Base-by-base conservation (phyloP, 2,329 filamentous ascomycete genomes). In the Leptosphaerulina australis region DNA sequence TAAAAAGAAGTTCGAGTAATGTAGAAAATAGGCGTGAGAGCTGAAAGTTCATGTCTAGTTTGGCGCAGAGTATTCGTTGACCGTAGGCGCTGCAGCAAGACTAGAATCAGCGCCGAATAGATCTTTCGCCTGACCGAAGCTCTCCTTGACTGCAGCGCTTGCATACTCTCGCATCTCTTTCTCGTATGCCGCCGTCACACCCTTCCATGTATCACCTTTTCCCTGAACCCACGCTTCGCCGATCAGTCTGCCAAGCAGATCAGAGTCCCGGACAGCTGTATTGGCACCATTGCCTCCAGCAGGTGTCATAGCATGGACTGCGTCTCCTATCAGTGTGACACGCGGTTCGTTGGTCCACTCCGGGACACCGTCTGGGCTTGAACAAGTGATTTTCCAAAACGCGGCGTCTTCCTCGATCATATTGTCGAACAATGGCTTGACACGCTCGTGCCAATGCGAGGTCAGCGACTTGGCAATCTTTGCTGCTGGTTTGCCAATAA, bases 321-420 rank as follows among this genome's bases (percentile, higher is more conserved):
- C 74, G 47, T 79, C 77, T 8, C 77, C 77, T 17, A 79, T 67
- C 2, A 79, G 50, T 0, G 76, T 77, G 1, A 79, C 72, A 0
- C 83, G 76, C 0, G 79, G 76, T 44, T 84, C 78, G 34, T 83
- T 86, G 7, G 71, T 59, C 84, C 84, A 87, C 34, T 80, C 75
- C 0, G 84, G 84, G 0, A 87, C 81, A 1, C 83, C 83, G 0
- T 74, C 74, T 0, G 83, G 84, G 0, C 76, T 79, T 0, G 83
- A 85, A 56, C 82, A 86, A 2, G 83, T 86, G 37, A 87, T 86
- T 59, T 85, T 87, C 82, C 83, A 86, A 56, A 87, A 87, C 0
- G 84, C 83, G 0, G 84, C 81, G 55, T 87, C 81, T 0, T 68
- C 55, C 46, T 79, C 80, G 4, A 73, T 64, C 81, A 86, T 85